Conservation (phyloP, 352 stramenopile genomes). For the Globisporangium canariense region DNA sequence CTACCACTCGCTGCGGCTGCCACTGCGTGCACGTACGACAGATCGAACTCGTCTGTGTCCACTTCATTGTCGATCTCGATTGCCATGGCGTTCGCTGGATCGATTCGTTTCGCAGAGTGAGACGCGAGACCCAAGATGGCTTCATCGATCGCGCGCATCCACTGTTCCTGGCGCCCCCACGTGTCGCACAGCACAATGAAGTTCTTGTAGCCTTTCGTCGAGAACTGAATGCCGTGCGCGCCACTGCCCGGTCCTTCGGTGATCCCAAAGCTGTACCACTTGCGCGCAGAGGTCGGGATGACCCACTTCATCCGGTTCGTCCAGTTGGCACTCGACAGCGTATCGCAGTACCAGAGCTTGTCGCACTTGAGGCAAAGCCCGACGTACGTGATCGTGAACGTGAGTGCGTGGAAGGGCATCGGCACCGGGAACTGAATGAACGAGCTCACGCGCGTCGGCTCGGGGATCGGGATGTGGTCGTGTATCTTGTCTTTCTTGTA, state of each 20-base stretch:
- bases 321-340: constrained; percentile 80
- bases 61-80: constrained; percentile 90
- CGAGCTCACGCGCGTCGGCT: constrained; percentile 80
- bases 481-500: constrained; percentile 92
- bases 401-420: constrained; percentile 87
- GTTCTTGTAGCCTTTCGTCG: constrained; percentile 87
- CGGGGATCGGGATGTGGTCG: constrained; percentile 84
- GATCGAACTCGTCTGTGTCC: constrained; percentile 70
- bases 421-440: constrained; percentile 88
- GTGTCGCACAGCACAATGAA: constrained; percentile 86
- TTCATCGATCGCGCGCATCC: constrained; percentile 83
- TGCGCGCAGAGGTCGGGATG: constrained; percentile 79
- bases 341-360: constrained; percentile 88
- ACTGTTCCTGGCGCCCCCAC: constrained; percentile 84
- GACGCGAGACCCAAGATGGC: constrained; percentile 62
- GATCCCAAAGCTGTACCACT: constrained; percentile 87
- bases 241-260: constrained; percentile 74
- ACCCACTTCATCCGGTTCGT: constrained; percentile 89
- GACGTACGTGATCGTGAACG: constrained; percentile 84
- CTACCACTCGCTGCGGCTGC: constrained; percentile 18
- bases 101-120: constrained; percentile 56
- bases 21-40: constrained; percentile 35
- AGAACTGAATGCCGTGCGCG: constrained; percentile 84
- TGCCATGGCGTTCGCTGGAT: constrained; percentile 67
- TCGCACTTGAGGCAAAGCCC: constrained; percentile 84